Conservation (phyloP, 2,329 filamentous ascomycete genomes). For the Calonectria honghensis region DNA sequence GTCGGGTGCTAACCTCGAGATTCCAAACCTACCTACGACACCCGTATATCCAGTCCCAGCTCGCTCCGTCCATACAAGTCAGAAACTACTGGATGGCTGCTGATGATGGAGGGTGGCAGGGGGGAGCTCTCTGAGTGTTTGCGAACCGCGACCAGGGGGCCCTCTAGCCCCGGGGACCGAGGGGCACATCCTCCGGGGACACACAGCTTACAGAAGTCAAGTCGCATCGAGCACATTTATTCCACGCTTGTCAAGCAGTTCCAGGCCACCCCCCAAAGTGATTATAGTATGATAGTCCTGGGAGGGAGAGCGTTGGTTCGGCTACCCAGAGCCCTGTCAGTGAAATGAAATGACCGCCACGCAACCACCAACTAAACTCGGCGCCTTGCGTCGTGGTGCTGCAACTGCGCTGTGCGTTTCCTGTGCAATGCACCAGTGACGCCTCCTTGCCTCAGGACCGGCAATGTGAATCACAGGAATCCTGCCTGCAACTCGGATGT, state of each 20-base stretch:
- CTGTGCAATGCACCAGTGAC: conserved; percentile 39
- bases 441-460: conserved; percentile 37
- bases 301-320: conserved; percentile 19
- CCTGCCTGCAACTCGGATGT: conserved; percentile 37
- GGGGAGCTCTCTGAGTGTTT: conserved; percentile 35
- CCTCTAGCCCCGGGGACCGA: conserved; percentile 31
- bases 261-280: conserved; percentile 18
- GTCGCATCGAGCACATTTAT: conserved; percentile 20
- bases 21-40: conserved; percentile 33
- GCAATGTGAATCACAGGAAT: conserved; percentile 39
- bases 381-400: conserved; percentile 26
- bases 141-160: conserved; percentile 34
- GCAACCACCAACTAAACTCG: conserved; percentile 30
- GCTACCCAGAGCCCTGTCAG: conserved; percentile 20
- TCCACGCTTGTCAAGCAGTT: conserved; percentile 13
- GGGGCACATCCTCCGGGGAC: conserved; percentile 30
- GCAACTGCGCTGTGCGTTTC: conserved; percentile 34
- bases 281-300: conserved; percentile 23
- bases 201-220: conserved; percentile 27
- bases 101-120: conserved; percentile 37
- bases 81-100: conserved; percentile 33
- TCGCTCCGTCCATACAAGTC: conserved; percentile 14
- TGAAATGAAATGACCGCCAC: conserved; percentile 23
- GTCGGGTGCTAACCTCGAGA: conserved; percentile 31
- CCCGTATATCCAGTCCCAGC: conserved; percentile 27